These are phyloP conservation scores for Gloeophyllum trabeum DNA, from an alignment of 768 basidiomycete genomes.

Conservation along the genomic window DNA sequence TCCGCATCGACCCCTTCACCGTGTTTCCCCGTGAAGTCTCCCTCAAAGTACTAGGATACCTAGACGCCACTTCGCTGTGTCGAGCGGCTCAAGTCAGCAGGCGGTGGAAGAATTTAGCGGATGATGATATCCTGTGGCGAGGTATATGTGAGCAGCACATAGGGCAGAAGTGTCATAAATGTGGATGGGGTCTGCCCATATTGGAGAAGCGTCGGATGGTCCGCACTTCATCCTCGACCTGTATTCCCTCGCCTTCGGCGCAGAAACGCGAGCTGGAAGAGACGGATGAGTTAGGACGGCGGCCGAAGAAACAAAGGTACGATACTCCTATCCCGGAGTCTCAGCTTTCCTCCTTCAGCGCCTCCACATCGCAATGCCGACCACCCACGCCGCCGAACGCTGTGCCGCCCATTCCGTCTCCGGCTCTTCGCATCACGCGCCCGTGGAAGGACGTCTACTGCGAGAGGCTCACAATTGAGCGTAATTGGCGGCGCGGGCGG, in stretches of 20 bases:
- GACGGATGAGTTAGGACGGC: slow-evolving; percentile 17
- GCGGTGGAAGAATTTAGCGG: slow-evolving; percentile 80
- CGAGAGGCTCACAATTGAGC: slow-evolving; percentile 91
- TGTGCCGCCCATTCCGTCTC: slow-evolving; percentile 14
- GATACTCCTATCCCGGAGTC: slow-evolving; percentile 10
- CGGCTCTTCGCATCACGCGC: slow-evolving; percentile 40
- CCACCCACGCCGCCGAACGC: slow-evolving; percentile 9
- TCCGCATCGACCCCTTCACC: slow-evolving; percentile 90
- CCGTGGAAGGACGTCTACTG: slow-evolving; percentile 99
- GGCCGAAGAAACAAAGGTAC: slow-evolving; percentile 42
- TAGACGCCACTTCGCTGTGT: slow-evolving; percentile 89
- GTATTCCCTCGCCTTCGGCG: slow-evolving; percentile 19
- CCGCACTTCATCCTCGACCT: slow-evolving; percentile 25
- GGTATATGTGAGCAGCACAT: slow-evolving; percentile 98
- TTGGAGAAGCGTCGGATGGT: slow-evolving; percentile 61
- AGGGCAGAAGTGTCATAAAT: slow-evolving; percentile 91
- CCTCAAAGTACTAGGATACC: slow-evolving; percentile 76
- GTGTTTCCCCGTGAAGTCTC: slow-evolving; percentile 86
- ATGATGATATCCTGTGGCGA: slow-evolving; percentile 93
- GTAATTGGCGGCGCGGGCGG: slow-evolving; percentile 94
- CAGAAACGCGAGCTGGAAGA: slow-evolving; percentile 30
- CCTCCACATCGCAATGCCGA: slow-evolving; percentile 4
- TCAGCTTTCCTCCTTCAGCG: slow-evolving; percentile 7
- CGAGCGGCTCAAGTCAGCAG: slow-evolving; percentile 86
- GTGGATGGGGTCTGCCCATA: slow-evolving; percentile 94